Evolutionary conservation across 768 basidiomycete genomes (phyloP).

Genomic region (Thelephora aurantiotincta): DNA sequence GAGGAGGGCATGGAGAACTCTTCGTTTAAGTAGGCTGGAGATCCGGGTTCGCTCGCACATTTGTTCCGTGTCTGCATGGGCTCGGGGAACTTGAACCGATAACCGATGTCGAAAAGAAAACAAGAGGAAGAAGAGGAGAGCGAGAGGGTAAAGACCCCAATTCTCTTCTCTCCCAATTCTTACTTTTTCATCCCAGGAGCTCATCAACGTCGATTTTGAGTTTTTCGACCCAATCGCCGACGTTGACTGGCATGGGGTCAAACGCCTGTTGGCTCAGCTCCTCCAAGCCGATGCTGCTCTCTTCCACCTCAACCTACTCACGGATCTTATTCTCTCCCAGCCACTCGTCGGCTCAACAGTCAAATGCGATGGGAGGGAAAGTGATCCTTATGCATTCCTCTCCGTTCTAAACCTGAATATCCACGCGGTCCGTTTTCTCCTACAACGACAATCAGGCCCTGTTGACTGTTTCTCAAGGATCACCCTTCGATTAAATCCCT

Average conservation of each 20-base stretch:
- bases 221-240: conserved; percentile 79
- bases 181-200: conserved; percentile 22
- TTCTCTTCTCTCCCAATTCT: conserved; percentile 1
- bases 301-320: conserved; percentile 58
- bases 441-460: neutral
- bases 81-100: too few species aligned
- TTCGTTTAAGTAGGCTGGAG: neutral
- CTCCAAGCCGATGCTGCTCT: conserved; percentile 61
- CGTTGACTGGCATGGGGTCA: conserved; percentile 79
- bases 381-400: conserved; percentile 83
- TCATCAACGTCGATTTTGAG: conserved; percentile 84
- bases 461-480: conserved; percentile 28
- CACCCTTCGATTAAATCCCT: conserved; percentile 60
- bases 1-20: neutral
- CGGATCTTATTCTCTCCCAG: conserved; percentile 67
- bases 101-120: conserved; percentile 40
- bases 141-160: conserved; percentile 26
- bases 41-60: neutral
- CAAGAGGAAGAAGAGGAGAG: conserved; percentile 25
- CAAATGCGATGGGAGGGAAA: conserved; percentile 81
- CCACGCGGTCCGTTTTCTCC: conserved; percentile 33
- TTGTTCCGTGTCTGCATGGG: too few species aligned
- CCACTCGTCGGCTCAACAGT: conserved; percentile 76
- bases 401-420: conserved; percentile 70
- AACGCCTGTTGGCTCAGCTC: conserved; percentile 55